Conservation (phyloP, 257 asterid species). For the Datura wrightii region DNA sequence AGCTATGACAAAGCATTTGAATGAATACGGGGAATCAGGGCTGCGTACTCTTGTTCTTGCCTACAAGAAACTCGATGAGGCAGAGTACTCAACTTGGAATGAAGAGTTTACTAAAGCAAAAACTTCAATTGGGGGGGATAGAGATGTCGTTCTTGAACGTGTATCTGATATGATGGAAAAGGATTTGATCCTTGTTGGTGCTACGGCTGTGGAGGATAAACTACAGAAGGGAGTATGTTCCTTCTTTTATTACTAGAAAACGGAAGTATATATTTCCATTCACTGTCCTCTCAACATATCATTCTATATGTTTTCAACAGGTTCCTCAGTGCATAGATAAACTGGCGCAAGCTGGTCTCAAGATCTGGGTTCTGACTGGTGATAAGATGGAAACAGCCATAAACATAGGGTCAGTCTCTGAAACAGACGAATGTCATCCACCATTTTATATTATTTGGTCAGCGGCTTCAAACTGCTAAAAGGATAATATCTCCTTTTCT, state of each 20-base stretch:
- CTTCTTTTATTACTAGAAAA: neutral
- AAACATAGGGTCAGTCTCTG: slow-evolving; percentile 87
- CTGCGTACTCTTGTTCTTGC: slow-evolving; percentile 95
- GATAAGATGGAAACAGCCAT: slow-evolving; percentile 99
- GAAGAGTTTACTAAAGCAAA: slow-evolving; percentile 83
- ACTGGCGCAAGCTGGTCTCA: slow-evolving; percentile 98
- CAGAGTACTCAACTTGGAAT: slow-evolving; percentile 83
- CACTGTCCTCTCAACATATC: slow-evolving; percentile 15
- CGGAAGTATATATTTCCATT: neutral
- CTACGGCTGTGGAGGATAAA: slow-evolving; percentile 99
- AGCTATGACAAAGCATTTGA: slow-evolving; percentile 80
- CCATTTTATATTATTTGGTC: neutral
- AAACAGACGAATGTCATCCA: neutral
- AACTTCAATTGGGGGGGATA: slow-evolving; percentile 79
- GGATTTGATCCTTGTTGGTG: slow-evolving; percentile 92
- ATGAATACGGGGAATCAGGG: slow-evolving; percentile 94
- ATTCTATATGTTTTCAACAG: slow-evolving; percentile 46
- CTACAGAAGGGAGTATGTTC: slow-evolving; percentile 91
- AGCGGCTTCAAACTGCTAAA: neutral
- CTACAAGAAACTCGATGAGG: slow-evolving; percentile 83
- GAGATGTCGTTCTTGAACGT: slow-evolving; percentile 88
- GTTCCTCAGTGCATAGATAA: slow-evolving; percentile 99
- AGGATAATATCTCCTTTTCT: slow-evolving; percentile 26
- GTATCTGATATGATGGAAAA: slow-evolving; percentile 89
- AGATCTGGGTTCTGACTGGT: slow-evolving; percentile 99